These are phyloP conservation scores for Tritrichomonas musculus DNA, from an alignment of 208 protist species.

Conservation along the genomic window DNA sequence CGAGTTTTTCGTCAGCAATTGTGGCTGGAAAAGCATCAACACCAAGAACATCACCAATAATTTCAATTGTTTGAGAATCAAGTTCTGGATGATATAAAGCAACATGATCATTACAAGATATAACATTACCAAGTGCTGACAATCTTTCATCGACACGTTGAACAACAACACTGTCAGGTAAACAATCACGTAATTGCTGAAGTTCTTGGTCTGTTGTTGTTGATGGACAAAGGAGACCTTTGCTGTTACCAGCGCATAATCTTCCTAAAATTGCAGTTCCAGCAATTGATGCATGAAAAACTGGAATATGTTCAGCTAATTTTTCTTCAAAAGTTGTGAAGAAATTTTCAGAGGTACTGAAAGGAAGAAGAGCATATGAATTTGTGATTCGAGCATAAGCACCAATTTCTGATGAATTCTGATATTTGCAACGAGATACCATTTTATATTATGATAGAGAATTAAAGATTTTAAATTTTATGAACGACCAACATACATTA, in stretches of 20 bases:
- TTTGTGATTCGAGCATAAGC: constrained; percentile 99
- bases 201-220: constrained; percentile 98
- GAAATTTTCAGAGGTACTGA: constrained; percentile 93
- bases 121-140: constrained; percentile 90
- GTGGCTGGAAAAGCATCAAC: constrained; percentile 88
- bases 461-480: too few species aligned
- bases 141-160: constrained; percentile 46
- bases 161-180: constrained; percentile 82
- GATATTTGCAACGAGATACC: constrained; percentile 31
- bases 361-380: constrained; percentile 91
- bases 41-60: constrained; percentile 92
- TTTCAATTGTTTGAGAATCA: constrained; percentile 96
- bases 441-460: neutral
- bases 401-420: constrained; percentile 95
- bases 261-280: constrained; percentile 87
- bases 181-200: constrained; percentile 95
- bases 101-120: constrained; percentile 98
- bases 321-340: constrained; percentile 94
- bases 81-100: constrained; percentile 97
- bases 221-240: constrained; percentile 84
- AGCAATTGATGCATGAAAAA: constrained; percentile 90
- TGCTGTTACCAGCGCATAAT: constrained; percentile 64
- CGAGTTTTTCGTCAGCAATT: constrained; percentile 91
- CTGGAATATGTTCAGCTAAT: constrained; percentile 93
- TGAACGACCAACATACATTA: too few species aligned